Base-by-base conservation (phyloP, 2,329 filamentous ascomycete genomes). In the Emericellopsis atlantica region DNA sequence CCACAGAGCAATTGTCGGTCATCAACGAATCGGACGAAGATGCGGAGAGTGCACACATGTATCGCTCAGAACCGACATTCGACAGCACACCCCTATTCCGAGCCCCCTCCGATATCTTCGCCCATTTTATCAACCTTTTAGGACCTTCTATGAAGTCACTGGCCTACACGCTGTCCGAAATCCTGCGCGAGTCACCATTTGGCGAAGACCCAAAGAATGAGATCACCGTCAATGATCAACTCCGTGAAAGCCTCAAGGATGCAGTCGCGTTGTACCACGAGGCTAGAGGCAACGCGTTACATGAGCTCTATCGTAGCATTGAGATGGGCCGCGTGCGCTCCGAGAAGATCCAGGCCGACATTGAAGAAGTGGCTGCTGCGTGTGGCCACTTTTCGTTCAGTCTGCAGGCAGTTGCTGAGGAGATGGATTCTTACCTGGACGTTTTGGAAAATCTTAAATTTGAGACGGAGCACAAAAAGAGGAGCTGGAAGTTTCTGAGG, bases 381-480 rank as follows among this genome's bases (percentile, higher is more conserved):
- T 98, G 92, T 54, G 90, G 92, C 0, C 89, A 96, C 60, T 98
- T 96, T 55, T 90, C 85, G 54, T 95, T 92, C 56, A 93, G 84
- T 35, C 67, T 98, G 22, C 76, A 92, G 46, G 84, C 92, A 49
- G 90, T 96, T 54, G 89, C 87, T 0, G 85, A 94, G 54, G 88
- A 95, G 54, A 84, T 94, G 64, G 78, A 85, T 48, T 75, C 74
- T 11, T 92, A 94, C 50, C 61, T 98, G 36, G 78, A 86, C 40
- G 80, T 92, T 1, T 65, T 98, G 5, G 87, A 95, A 53, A 85
- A 95, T 34, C 62, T 96, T 33, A 89, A 92, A 56, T 74, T 83
- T 46, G 66, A 76, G 15, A 78, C 77, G 22, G 76, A 83, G 45
- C 66, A 74, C 23, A 72, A 72, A 4, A 65, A 66, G 32, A 71